Evolutionary conservation across 1,139 yeast genomes (phyloP).

Genomic region (Saccharomyces hybrid): DNA sequence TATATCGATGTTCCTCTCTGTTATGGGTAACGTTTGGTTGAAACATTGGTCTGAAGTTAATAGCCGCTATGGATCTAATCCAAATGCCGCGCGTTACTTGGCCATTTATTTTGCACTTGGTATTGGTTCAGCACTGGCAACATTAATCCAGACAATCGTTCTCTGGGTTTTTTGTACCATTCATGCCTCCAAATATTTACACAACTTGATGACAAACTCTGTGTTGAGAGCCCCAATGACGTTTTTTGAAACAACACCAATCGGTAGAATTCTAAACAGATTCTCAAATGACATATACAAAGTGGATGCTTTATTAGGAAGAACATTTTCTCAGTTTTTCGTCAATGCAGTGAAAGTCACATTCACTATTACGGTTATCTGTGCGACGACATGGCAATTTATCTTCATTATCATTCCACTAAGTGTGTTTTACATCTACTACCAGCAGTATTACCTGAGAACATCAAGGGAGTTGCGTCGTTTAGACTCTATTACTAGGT

Average conservation of each 20-base stretch:
- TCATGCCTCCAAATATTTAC: slow-evolving; percentile 71
- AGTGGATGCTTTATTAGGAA: slow-evolving; percentile 78
- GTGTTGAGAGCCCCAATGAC: slow-evolving; percentile 94
- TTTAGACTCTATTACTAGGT: slow-evolving; percentile 83
- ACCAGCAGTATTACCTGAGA: slow-evolving; percentile 81
- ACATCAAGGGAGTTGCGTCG: slow-evolving; percentile 94
- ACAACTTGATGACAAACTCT: slow-evolving; percentile 66
- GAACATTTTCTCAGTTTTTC: slow-evolving; percentile 80
- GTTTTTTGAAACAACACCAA: slow-evolving; percentile 94
- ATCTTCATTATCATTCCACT: slow-evolving; percentile 64
- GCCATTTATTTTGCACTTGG: slow-evolving; percentile 75
- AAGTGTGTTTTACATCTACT: slow-evolving; percentile 62
- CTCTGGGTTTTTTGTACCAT: slow-evolving; percentile 83
- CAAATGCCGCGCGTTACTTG: slow-evolving; percentile 58
- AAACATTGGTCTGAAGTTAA: slow-evolving; percentile 96
- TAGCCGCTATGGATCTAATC: slow-evolving; percentile 59
- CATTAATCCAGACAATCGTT: slow-evolving; percentile 58
- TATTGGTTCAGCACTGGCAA: slow-evolving; percentile 51
- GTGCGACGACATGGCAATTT: slow-evolving; percentile 85
- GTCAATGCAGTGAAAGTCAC: slow-evolving; percentile 63
- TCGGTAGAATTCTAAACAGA: slow-evolving; percentile 88
- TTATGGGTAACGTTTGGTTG: slow-evolving; percentile 75
- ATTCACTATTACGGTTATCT: slow-evolving; percentile 74
- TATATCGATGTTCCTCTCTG: slow-evolving; percentile 52
- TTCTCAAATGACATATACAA: slow-evolving; percentile 91